Conservation (phyloP, 2,329 filamentous ascomycete species). For the Thielaviopsis ethacetica region DNA sequence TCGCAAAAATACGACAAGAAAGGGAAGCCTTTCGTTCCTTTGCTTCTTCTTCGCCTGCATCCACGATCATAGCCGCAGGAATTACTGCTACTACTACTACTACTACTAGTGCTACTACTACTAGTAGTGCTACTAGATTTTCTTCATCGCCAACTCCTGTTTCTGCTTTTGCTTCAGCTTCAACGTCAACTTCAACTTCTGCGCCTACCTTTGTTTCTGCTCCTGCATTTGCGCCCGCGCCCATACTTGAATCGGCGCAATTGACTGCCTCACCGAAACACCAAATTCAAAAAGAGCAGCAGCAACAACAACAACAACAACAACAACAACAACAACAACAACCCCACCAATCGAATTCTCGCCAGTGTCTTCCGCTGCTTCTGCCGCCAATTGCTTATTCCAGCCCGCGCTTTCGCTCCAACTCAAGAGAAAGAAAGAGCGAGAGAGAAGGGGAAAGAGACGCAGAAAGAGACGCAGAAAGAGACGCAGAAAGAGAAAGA, state of each 20-base stretch:
- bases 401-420: background rate
- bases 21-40: background rate
- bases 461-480: too few relatives aligned
- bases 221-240: background rate
- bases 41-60: background rate
- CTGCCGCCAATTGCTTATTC: background rate
- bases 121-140: background rate
- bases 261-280: background rate
- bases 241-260: background rate
- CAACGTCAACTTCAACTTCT: background rate
- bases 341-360: background rate
- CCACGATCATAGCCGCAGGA: too few relatives aligned
- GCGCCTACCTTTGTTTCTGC: background rate
- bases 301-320: background rate
- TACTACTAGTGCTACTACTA: background rate
- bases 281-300: background rate
- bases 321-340: background rate
- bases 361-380: background rate
- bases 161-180: background rate
- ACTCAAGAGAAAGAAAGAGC: background rate
- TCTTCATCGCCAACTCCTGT: background rate
- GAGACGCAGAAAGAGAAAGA: too few relatives aligned
- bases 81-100: background rate
- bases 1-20: background rate
- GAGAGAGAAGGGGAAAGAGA: too few relatives aligned